Evolutionary conservation across 1,139 yeast species (phyloP).

Genomic region (Nematodospora anomalae): DNA sequence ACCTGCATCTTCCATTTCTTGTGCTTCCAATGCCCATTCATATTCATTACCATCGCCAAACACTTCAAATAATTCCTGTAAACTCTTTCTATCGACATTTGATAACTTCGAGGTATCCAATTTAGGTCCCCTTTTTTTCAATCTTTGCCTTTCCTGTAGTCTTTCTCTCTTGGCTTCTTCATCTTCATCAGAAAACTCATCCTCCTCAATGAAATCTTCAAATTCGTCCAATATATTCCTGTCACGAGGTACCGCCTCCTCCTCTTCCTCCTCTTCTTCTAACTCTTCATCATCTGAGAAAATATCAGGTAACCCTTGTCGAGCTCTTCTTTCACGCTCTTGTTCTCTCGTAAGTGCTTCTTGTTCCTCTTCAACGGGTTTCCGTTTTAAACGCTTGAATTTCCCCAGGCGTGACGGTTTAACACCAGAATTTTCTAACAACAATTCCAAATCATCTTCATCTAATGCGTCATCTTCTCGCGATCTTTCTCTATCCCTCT

Average conservation of each 20-base stretch:
- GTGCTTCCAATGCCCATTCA: constrained; percentile 96
- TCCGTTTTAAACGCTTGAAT: constrained; percentile 83
- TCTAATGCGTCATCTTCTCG: constrained; percentile 69
- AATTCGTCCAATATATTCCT: constrained; percentile 69
- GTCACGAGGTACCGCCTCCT: constrained; percentile 38
- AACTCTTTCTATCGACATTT: constrained; percentile 86
- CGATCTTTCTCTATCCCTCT: constrained; percentile 31
- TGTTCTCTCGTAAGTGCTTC: constrained; percentile 5
- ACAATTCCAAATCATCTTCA: constrained; percentile 90
- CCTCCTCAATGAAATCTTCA: constrained; percentile 97
- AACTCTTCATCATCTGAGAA: constrained; percentile 78
- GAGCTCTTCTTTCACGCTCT: constrained; percentile 14
- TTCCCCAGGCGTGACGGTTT: constrained; percentile 39
- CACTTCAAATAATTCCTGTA: constrained; percentile 89
- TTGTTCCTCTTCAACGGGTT: constrained; percentile 38
- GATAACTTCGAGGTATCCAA: constrained; percentile 62
- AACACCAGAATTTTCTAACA: constrained; percentile 88
- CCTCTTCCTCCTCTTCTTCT: constrained; percentile 30
- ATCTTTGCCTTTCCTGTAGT: constrained; percentile 42
- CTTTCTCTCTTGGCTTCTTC: constrained; percentile 39
- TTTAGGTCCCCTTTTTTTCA: constrained; percentile 37
- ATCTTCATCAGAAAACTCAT: constrained; percentile 91
- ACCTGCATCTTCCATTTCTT: constrained; percentile 66
- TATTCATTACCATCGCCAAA: constrained; percentile 98
- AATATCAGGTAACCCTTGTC: constrained; percentile 63